phyloP scores from a whole-genome alignment of 345 rosid genomes.

The Hevea brasiliensis region DNA sequence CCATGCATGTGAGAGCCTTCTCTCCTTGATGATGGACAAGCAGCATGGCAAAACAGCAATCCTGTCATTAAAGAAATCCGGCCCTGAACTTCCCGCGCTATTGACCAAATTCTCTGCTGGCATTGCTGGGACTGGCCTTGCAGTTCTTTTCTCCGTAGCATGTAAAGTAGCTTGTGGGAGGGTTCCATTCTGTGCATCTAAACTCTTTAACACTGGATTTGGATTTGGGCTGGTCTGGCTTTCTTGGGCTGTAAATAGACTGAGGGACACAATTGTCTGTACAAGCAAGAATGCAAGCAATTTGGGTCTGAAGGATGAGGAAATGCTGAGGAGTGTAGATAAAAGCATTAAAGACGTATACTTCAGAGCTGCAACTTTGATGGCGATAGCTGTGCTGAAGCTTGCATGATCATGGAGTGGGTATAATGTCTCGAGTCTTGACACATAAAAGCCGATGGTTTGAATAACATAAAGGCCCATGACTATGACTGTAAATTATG shows the following conservation, averaged over 20 bases:
- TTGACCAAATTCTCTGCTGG: constrained; percentile 67
- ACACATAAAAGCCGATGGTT: neutral
- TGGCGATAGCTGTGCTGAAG: constrained; percentile 56
- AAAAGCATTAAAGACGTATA: constrained; percentile 62
- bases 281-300: constrained; percentile 50
- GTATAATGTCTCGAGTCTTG: neutral
- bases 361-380: constrained; percentile 64
- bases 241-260: constrained; percentile 69
- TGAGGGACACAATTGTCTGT: constrained; percentile 53
- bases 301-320: constrained; percentile 53
- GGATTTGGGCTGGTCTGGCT: constrained; percentile 84
- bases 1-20: constrained; percentile 73
- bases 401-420: constrained; percentile 34
- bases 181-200: constrained; percentile 59
- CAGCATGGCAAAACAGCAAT: constrained; percentile 48
- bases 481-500: constrained; percentile 8
- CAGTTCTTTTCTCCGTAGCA: constrained; percentile 68
- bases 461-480: neutral
- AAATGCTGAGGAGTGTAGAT: constrained; percentile 54
- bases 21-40: constrained; percentile 65
- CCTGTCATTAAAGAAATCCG: constrained; percentile 67
- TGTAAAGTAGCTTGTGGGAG: constrained; percentile 55
- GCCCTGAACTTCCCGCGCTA: constrained; percentile 75
- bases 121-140: constrained; percentile 83
- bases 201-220: constrained; percentile 59